Conservation (phyloP, 768 basidiomycete species). For the Suillus variegatus region DNA sequence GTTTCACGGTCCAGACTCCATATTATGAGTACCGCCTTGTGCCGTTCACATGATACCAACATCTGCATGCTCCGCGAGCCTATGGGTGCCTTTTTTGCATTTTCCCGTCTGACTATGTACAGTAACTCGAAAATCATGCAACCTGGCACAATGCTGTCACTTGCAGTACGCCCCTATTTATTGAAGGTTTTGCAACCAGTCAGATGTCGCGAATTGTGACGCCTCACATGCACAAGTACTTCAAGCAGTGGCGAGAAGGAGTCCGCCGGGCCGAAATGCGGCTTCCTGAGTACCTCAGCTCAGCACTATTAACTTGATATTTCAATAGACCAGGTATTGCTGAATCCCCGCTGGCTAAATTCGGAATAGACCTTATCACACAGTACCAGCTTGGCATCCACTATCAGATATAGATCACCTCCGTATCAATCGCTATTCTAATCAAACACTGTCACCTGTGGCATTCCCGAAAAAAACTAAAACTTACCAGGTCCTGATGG, state of each 20-base stretch:
- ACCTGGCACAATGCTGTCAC: neutral
- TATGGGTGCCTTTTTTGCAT: neutral
- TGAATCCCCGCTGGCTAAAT: neutral
- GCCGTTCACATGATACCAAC: neutral
- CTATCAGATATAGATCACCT: neutral
- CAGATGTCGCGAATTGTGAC: too few relatives aligned
- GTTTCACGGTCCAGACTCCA: neutral
- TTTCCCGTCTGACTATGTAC: neutral
- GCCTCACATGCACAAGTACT: too few relatives aligned
- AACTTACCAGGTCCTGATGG: too few relatives aligned
- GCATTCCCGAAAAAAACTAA: too few relatives aligned
- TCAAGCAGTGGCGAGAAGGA: too few relatives aligned
- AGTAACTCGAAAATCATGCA: neutral
- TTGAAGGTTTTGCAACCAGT: too few relatives aligned
- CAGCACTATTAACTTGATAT: neutral
- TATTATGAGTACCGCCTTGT: slow-evolving; percentile 1
- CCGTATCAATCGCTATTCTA: neutral
- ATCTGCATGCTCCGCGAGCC: neutral
- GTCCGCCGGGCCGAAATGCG: too few relatives aligned
- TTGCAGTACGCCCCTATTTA: neutral
- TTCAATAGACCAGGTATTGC: neutral
- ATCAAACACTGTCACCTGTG: neutral
- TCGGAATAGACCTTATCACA: neutral
- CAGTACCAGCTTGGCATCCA: neutral
- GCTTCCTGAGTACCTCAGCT: neutral